Conservation (phyloP, 805 yeast genomes). For the Naumovozyma castellii region DNA sequence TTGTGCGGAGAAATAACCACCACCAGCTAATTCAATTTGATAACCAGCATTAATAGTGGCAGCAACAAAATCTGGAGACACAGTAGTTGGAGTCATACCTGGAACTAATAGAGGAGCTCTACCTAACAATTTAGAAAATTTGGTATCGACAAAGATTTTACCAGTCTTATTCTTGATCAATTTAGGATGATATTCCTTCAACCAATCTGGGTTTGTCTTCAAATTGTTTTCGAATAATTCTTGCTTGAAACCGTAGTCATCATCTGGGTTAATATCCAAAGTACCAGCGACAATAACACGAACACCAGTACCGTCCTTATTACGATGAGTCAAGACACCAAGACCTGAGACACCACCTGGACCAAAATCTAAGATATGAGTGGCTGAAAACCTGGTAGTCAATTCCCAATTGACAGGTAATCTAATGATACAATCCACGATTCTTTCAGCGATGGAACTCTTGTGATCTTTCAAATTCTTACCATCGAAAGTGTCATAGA, state of each 20-base stretch:
- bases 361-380: constrained; percentile 93
- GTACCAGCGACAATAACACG: constrained; percentile 92
- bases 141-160: constrained; percentile 81
- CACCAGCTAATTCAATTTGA: constrained; percentile 97
- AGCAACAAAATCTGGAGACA: constrained; percentile 85
- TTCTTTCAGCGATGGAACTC: constrained; percentile 55
- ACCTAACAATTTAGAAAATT: constrained; percentile 83
- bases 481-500: constrained; percentile 83
- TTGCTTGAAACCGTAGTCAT: constrained; percentile 91
- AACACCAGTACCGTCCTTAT: constrained; percentile 97
- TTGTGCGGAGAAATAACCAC: constrained; percentile 82
- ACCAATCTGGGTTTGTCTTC: constrained; percentile 86
- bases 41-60: constrained; percentile 94
- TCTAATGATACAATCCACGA: constrained; percentile 74
- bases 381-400: constrained; percentile 71
- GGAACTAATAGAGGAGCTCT: constrained; percentile 96
- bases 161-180: constrained; percentile 66
- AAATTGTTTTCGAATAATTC: constrained; percentile 77
- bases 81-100: constrained; percentile 99
- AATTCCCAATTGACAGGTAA: constrained; percentile 91
- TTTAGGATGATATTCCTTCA: constrained; percentile 76
- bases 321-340: constrained; percentile 92
- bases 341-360: constrained; percentile 98
- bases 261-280: constrained; percentile 59
- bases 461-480: constrained; percentile 52